Conservation (phyloP, 2,329 filamentous ascomycete genomes). For the Neopestalotiopsis sp. region DNA sequence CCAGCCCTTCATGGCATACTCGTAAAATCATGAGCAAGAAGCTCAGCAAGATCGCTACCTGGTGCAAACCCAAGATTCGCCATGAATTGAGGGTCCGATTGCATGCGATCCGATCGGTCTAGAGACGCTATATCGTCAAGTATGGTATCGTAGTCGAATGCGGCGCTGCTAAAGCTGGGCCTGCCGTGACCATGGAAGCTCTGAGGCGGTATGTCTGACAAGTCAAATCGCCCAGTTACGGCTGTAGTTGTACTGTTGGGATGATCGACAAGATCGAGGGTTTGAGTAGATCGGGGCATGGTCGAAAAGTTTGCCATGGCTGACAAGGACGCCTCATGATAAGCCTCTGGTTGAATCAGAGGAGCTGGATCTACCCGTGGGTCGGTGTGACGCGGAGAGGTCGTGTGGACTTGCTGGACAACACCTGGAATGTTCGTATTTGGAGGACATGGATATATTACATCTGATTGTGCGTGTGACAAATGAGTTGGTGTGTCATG, state of each 20-base stretch:
- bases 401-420: slow-evolving; percentile 12
- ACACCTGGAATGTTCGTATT: background rate
- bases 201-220: slow-evolving; percentile 21
- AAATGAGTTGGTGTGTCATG: background rate
- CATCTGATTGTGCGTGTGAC: background rate
- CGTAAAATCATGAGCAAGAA: slow-evolving; percentile 31
- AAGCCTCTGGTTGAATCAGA: background rate
- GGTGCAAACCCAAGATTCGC: slow-evolving; percentile 70
- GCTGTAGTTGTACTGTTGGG: slow-evolving; percentile 13
- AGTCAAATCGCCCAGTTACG: slow-evolving; percentile 25
- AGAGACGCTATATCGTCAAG: slow-evolving; percentile 58
- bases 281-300: background rate
- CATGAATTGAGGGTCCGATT: slow-evolving; percentile 68
- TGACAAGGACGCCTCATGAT: background rate
- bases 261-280: background rate
- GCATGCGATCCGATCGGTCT: slow-evolving; percentile 53
- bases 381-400: slow-evolving; percentile 18
- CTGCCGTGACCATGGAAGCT: slow-evolving; percentile 23
- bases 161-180: slow-evolving; percentile 30
- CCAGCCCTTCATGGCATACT: slow-evolving; percentile 16
- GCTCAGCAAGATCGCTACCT: slow-evolving; percentile 62
- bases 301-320: slow-evolving; percentile 8
- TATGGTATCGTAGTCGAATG: slow-evolving; percentile 57
- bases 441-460: background rate
- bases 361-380: slow-evolving; percentile 11